Conservation (phyloP, 1,284 basidiomycete species). For the Moniliophthora roreri region DNA sequence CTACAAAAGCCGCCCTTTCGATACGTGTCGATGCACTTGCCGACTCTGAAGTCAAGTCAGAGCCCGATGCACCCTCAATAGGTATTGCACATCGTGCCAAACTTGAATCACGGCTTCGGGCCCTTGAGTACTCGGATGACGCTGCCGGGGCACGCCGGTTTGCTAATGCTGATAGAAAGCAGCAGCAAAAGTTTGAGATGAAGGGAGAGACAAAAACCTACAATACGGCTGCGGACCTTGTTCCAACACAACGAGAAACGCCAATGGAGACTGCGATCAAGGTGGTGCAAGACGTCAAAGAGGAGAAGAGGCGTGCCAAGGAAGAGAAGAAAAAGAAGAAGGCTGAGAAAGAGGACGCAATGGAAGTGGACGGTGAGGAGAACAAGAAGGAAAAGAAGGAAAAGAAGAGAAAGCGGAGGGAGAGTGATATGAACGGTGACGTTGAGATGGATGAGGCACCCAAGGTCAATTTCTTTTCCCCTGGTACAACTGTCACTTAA, state of each 20-base stretch:
- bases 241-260: conserved; percentile 78
- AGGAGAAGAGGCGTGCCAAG: conserved; percentile 75
- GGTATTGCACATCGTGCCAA: conserved; percentile 93
- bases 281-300: conserved; percentile 74
- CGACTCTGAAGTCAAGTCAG: conserved; percentile 89
- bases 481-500: conserved; percentile 2
- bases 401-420: conserved; percentile 72
- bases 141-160: conserved; percentile 64
- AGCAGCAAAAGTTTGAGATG: conserved; percentile 81
- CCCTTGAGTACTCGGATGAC: conserved; percentile 83
- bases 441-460: conserved; percentile 34
- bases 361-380: conserved; percentile 46
- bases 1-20: conserved; percentile 95
- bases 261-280: conserved; percentile 65
- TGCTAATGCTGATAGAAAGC: conserved; percentile 59
- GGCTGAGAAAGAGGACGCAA: conserved; percentile 60
- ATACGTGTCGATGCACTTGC: conserved; percentile 96
- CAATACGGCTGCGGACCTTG: conserved; percentile 79
- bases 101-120: conserved; percentile 91
- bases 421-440: conserved; percentile 50
- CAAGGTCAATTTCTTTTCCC: conserved; percentile 36
- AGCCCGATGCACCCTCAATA: conserved; percentile 77
- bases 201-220: conserved; percentile 75
- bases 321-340: conserved; percentile 74
- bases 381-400: conserved; percentile 59